Percentiles rank a stretch among this genome's conserved stretches.
Evolutionary conservation across 2,329 filamentous ascomycete genomes (phyloP).

Genomic region (Fusarium sulawesiense): DNA sequence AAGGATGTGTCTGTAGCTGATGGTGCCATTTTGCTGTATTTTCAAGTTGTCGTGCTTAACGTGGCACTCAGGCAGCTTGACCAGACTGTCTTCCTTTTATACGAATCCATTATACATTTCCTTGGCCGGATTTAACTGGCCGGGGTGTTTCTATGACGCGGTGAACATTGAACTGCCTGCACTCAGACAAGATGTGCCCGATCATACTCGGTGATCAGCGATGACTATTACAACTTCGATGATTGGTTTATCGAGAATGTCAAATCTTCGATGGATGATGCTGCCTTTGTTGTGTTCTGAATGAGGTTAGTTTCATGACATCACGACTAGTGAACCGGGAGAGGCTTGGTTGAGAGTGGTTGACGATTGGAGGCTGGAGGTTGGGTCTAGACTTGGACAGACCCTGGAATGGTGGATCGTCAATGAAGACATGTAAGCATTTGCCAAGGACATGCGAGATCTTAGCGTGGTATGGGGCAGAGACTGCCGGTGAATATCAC

Average conservation of each 20-base stretch:
- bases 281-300: slow-evolving; percentile 3
- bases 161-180: slow-evolving; percentile 1
- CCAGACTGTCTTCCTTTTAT: neutral
- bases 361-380: neutral
- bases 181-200: neutral
- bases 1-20: slow-evolving; percentile 52
- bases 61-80: neutral
- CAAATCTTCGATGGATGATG: slow-evolving; percentile 18
- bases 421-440: neutral
- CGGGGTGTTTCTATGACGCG: slow-evolving; percentile 29
- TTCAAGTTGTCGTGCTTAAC: neutral
- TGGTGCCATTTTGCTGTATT: slow-evolving; percentile 35
- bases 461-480: neutral
- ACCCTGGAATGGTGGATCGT: neutral
- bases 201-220: neutral
- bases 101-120: neutral
- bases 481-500: no score
- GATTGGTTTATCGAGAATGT: slow-evolving; percentile 18
- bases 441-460: slow-evolving; percentile 3
- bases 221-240: slow-evolving; percentile 22
- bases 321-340: neutral
- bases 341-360: neutral
- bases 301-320: slow-evolving; percentile 5
- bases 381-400: neutral
- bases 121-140: neutral